Evolutionary conservation across 768 basidiomycete genomes (phyloP), one percentile per base, ranked within the genome.

Genomic region (Pleurotus platypus): DNA sequence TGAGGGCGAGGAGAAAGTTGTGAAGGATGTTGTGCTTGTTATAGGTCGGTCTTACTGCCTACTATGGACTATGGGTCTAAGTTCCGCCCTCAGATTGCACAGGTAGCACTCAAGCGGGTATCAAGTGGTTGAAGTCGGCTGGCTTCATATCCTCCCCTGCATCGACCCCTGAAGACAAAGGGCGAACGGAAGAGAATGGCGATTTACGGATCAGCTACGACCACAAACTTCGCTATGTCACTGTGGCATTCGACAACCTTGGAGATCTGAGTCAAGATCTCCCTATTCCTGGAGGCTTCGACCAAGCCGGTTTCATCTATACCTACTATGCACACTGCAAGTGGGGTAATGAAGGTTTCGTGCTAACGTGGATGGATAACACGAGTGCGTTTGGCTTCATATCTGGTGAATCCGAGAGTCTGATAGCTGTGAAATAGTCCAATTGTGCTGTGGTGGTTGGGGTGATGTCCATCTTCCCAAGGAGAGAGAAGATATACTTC

Each of bases 31-130:
- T 26, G 43, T 35, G 2, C 40, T 63, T 1, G 55, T 63, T 16
- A 58, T 53, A 1, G 56, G 49, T 7, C n/a, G n/a, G n/a, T n/a
- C n/a, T n/a, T n/a, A n/a, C n/a, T n/a, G n/a, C n/a, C n/a, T 11
- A 30, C 30, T 1, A 30, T 30, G 9, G 30, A 30, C 9, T 30
- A 9, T 9, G 2, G 1, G 2, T 30, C 30, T 30, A 30, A 30
- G 9, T 1, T 30, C 9, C 0, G 7, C 13, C 6, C 9, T 3
- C 24, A 66, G 68, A 66, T 39, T 65, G 67, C 51, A 67, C 67
- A 4, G 68, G 66, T 2, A 27, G 54, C 9, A 58, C 57, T 13
- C 63, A 62, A 38, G 62, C 57, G 2, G 67, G 66, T n/a, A 57
- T 62, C 2, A 62, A 63, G 20, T 61, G 61, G 61, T 50, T 67